A percentile compares a stretch with the other conserved stretches of the same genome.
These are phyloP conservation scores for Ambrosia artemisiifolia DNA, from an alignment of 129 eudicot genomes.

Conservation along the genomic window DNA sequence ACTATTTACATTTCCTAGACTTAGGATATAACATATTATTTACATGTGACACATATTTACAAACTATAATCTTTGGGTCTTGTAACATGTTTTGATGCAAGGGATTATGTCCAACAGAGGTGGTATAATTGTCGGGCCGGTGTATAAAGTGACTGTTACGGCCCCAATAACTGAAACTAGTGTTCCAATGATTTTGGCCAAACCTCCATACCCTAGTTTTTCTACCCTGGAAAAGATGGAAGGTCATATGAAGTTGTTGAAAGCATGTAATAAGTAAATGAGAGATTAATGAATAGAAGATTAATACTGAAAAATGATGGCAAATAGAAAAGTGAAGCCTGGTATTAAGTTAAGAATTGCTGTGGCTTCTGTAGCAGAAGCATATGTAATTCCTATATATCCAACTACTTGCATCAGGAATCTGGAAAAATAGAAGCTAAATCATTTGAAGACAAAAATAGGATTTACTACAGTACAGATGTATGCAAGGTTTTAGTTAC, in stretches of 20 bases:
- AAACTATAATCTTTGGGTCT: no score
- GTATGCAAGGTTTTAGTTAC: constrained; percentile 24
- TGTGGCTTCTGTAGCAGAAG: constrained; percentile 48
- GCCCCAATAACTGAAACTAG: constrained; percentile 34
- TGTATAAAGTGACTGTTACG: constrained; percentile 35
- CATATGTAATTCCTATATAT: constrained; percentile 39
- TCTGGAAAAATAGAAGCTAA: constrained; percentile 15
- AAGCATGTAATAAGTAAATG: no score
- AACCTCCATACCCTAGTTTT: constrained; percentile 46
- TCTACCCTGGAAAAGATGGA: constrained; percentile 38
- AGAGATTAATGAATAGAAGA: background rate
- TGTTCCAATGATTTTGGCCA: constrained; percentile 41
- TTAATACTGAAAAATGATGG: constrained; percentile 48
- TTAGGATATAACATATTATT: no score
- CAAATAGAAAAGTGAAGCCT: constrained; percentile 58
- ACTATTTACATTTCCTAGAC: no score
- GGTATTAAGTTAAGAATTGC: constrained; percentile 61
- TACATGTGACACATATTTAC: no score
- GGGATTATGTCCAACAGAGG: constrained; percentile 1
- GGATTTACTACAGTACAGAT: background rate
- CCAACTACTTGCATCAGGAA: constrained; percentile 53
- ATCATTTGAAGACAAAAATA: no score
- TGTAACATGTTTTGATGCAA: no score
- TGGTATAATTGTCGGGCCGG: constrained; percentile 30
- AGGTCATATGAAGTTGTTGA: no score